Base-by-base conservation (phyloP, 768 basidiomycete species). In the Trametes punicea region DNA sequence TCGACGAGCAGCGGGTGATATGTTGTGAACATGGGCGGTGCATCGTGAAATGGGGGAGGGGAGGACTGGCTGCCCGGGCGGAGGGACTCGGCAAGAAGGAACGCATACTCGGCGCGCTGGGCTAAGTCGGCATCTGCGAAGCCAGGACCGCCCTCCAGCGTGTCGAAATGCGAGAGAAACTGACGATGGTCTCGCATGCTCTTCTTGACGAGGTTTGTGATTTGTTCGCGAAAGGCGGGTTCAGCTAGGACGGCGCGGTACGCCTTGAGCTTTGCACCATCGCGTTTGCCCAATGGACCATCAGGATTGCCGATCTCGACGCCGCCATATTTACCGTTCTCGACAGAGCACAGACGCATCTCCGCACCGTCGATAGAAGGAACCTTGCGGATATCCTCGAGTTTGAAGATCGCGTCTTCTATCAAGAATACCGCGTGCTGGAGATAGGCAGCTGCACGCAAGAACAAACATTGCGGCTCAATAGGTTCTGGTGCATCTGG, bases 1-100 rank as follows among this genome's bases (percentile, higher is more conserved):
- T 95, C 93, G 55, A 93, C 87, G 46, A 94, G 81, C 50, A 95
- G 79, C 13, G 93, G 93, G 62, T 95, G 93, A 65, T 94, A 95
- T 0, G 93, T 92, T 47, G 93, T 90, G 73, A 90, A 88, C 65
- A 81, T 77, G n/a, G 81, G 70, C 1, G 85, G 82, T 2, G 75
- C 62, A 36, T 82, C 75, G 13, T 79, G 65, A 44, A 77, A 64
- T 21, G 71, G 57, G 15, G 73, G 65, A 4, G 69, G 66, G 3
- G 65, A 45, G 63, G 65, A 64, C 50, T 81, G 81, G 57, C 71
- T 76, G 29, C 85, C 85, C 1, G 87, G 84, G 2, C 89, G 84
- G 31, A 81, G 76, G 45, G 79, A 77, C 62, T 91, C 89, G 1
- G 83, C 81, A 51, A 90, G 76, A 10, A 81, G 66, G 71, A 85